Percentiles rank a stretch among this genome's conserved stretches.
These are phyloP conservation scores for Gymnopilus dilepis DNA, from an alignment of 768 basidiomycete genomes.

Conservation along the genomic window DNA sequence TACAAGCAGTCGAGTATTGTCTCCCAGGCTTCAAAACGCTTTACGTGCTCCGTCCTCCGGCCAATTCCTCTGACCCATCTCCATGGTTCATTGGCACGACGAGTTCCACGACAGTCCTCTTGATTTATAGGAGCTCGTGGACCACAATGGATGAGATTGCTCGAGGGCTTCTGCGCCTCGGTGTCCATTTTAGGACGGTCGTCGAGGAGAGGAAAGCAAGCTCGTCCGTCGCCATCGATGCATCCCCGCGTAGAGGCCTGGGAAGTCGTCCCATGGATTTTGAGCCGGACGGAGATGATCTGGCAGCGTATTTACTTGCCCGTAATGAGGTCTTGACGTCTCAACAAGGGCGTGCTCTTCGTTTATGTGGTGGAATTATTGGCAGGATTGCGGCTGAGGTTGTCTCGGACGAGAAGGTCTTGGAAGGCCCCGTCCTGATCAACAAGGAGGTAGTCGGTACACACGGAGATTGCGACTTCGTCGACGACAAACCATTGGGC, in stretches of 20 bases:
- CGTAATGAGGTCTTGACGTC: neutral
- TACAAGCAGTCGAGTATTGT: neutral
- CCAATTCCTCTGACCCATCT: conserved; percentile 13
- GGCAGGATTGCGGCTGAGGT: neutral
- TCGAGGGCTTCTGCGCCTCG: neutral
- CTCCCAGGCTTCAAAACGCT: neutral
- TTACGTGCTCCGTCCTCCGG: conserved; percentile 26
- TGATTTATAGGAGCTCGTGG: neutral
- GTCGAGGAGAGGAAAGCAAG: neutral
- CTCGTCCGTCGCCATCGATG: too few species aligned
- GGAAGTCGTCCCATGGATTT: too few species aligned
- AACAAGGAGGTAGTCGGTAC: too few species aligned
- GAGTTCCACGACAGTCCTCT: conserved; percentile 3
- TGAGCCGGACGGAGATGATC: neutral
- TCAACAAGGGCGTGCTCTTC: neutral
- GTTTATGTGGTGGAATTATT: neutral
- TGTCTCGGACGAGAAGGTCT: neutral
- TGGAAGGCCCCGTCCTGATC: too few species aligned
- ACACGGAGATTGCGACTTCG: too few species aligned
- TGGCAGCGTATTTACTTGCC: neutral
- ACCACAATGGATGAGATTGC: conserved; percentile 4
- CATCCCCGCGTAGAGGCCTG: too few species aligned
- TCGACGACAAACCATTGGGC: too few species aligned
- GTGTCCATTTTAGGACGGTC: conserved; percentile 1
- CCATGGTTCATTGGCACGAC: conserved; percentile 3